phyloP scores from a whole-genome alignment of 2,329 filamentous ascomycete genomes.

The Sordariomycetes sp. region DNA sequence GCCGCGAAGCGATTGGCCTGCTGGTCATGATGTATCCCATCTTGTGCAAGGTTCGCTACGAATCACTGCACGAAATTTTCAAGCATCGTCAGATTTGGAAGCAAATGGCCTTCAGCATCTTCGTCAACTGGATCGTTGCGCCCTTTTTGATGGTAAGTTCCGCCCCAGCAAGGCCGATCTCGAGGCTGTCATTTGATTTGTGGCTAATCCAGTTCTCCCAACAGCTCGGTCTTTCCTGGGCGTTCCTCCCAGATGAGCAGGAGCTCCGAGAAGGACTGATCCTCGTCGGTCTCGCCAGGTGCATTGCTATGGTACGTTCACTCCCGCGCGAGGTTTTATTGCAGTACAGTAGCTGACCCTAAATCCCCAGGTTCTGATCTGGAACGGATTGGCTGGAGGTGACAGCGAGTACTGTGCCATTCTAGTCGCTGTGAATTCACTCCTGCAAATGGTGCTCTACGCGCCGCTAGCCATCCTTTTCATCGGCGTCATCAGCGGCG shows the following conservation, averaged over 20 bases:
- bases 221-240: conserved; percentile 59
- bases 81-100: conserved; percentile 57
- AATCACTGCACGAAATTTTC: conserved; percentile 62
- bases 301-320: conserved; percentile 70
- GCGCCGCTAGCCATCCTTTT: conserved; percentile 62
- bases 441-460: conserved; percentile 68
- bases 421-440: conserved; percentile 65
- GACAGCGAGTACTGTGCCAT: conserved; percentile 78
- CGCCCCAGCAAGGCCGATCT: neutral
- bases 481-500: conserved; percentile 52
- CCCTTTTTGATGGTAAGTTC: conserved; percentile 66
- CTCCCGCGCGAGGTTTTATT: too few species aligned
- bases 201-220: neutral
- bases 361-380: conserved; percentile 50
- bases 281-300: conserved; percentile 74
- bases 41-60: conserved; percentile 75
- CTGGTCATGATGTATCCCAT: conserved; percentile 95
- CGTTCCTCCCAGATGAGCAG: conserved; percentile 50
- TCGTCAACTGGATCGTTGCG: conserved; percentile 77
- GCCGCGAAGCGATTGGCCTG: conserved; percentile 60
- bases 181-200: neutral
- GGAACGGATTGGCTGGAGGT: conserved; percentile 62
- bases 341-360: too few species aligned
- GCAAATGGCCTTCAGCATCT: conserved; percentile 67
- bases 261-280: conserved; percentile 60